Conservation (phyloP, 768 basidiomycete genomes). For the Kwoniella shandongensis region DNA sequence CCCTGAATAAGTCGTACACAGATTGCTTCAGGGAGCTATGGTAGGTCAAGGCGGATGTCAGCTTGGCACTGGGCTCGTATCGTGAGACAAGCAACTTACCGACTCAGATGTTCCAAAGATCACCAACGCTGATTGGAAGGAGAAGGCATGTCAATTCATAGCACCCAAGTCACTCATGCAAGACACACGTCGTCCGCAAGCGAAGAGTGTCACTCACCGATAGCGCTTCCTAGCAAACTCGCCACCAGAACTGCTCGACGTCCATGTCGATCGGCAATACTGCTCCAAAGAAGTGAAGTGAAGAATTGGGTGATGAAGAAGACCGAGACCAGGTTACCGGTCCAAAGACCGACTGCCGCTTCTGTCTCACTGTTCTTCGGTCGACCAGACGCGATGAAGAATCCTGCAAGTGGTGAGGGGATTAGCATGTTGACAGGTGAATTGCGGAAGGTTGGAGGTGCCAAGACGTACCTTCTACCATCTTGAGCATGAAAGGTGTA, state of each 20-base stretch:
- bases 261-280: slow-evolving; percentile 90
- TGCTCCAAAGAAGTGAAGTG: slow-evolving; percentile 92
- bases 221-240: slow-evolving; percentile 66
- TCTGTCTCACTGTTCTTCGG: slow-evolving; percentile 71
- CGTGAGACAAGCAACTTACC: no score
- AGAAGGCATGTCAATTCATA: no score
- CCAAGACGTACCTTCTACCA: slow-evolving; percentile 70
- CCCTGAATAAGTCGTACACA: slow-evolving; percentile 85
- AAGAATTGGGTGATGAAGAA: slow-evolving; percentile 97
- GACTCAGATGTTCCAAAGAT: slow-evolving; percentile 53
- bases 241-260: slow-evolving; percentile 77
- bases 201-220: slow-evolving; percentile 48
- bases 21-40: slow-evolving; percentile 70
- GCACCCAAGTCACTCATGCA: background rate
- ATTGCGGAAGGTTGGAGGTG: background rate
- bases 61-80: no score
- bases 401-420: slow-evolving; percentile 34
- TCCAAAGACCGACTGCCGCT: slow-evolving; percentile 82
- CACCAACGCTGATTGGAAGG: slow-evolving; percentile 47
- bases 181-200: background rate
- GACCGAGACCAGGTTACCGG: slow-evolving; percentile 86
- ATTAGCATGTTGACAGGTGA: background rate
- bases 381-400: slow-evolving; percentile 41
- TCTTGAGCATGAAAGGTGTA: slow-evolving; percentile 87
- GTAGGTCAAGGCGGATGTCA: slow-evolving; percentile 56